Base-by-base conservation (phyloP, 2,329 filamentous ascomycete species). In the Meredithiella fracta region DNA sequence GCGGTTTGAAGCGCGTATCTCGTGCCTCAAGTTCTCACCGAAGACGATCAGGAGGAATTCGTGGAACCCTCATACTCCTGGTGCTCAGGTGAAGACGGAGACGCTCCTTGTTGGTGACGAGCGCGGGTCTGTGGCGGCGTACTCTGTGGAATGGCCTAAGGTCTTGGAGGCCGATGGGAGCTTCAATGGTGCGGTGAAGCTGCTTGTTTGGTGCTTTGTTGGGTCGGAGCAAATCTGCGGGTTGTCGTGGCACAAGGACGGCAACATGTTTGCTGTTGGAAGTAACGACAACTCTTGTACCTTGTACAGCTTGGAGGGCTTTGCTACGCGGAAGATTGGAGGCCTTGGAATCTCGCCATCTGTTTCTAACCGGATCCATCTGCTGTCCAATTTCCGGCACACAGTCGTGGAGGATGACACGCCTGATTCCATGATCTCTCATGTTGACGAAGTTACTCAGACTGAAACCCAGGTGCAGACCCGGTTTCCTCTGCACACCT, bases 211-310 rank as follows among this genome's bases (percentile, higher is more conserved):
- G 61, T 83, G 97, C 62, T 76, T 76, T 31, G 79, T 87, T 6
- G 91, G 97, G 65, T 79, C 75, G 1, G 89, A 96, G 67, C 90
- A 97, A 64, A 83, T 98, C 55, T 98, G 92, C 64, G 91, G 91
- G 1, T 72, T 98, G n/a, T 78, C 86, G 2, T 97, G 90, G 87
- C 90, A 88, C 2, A 72, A 73, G 2, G 80, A 86, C 63, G 88
- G 88, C 2, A 74, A 75, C 2, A 75, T 82, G 37, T 90, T 98
- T 65, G 88, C 87, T 14, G 89, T 86, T 3, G 90, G 92, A 5
- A 88, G 86, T 23, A 97, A 98, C 65, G 92, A 98, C 70, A 96
- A 97, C 64, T 68, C 81, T 2, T 94, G 91, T 64, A 85, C 82
- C 62, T 73, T 97, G 1, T 95, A 94, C 66, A 79, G 90, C 54